Evolutionary conservation across 2,329 filamentous ascomycete species (phyloP).

Genomic region (Tothia fuscella): DNA sequence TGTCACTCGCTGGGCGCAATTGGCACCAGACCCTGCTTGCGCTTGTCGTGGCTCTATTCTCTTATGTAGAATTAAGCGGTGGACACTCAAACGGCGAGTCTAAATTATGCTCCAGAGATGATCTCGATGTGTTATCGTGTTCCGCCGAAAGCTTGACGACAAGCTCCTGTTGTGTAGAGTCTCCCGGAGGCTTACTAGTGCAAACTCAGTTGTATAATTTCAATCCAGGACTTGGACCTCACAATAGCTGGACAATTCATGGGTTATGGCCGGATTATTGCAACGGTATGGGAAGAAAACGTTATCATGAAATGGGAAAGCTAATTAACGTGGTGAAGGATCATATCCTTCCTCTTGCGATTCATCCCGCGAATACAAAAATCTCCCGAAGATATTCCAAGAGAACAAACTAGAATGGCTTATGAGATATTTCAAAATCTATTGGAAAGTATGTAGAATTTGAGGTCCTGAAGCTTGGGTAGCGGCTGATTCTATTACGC

Average conservation of each 20-base stretch:
- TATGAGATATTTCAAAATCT: background rate
- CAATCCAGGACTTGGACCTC: conserved; percentile 9
- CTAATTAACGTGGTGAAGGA: background rate
- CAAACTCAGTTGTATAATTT: conserved; percentile 8
- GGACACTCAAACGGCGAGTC: too few relatives aligned
- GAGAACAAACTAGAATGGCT: conserved; percentile 1
- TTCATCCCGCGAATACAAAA: conserved; percentile 3
- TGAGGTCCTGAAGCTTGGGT: too few relatives aligned
- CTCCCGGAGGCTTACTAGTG: conserved; percentile 8
- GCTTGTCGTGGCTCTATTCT: too few relatives aligned
- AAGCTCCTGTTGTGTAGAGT: conserved; percentile 8
- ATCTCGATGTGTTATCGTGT: conserved; percentile 3
- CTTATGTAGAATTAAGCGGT: too few relatives aligned
- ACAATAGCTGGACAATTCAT: conserved; percentile 9
- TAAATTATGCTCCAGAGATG: background rate
- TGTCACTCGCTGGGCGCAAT: too few relatives aligned
- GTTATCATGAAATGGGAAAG: too few relatives aligned
- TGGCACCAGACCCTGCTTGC: too few relatives aligned
- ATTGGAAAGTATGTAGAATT: conserved; percentile 9
- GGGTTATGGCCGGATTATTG: conserved; percentile 10
- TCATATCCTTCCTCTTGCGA: conserved; percentile 9
- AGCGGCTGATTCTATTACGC: background rate
- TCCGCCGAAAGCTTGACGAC: background rate
- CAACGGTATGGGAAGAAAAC: background rate
- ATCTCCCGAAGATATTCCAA: conserved; percentile 4